Base-by-base conservation (phyloP, 208 protist species). In the Strigomonas galati region DNA sequence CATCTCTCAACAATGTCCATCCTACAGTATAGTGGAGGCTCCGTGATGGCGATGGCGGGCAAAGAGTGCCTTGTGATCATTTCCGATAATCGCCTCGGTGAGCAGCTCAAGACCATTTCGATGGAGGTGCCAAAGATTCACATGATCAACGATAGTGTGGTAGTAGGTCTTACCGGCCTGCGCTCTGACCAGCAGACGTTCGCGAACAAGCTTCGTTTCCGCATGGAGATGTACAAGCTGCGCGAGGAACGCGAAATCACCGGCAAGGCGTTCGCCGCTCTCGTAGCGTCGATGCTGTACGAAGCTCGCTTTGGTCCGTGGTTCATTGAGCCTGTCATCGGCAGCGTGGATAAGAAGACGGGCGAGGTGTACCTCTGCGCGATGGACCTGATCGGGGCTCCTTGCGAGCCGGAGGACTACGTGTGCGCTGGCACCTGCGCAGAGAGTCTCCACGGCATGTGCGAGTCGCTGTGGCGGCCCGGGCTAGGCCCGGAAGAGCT, bases 61-160 rank as follows among this genome's bases (percentile, higher is more conserved):
- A 99, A 99, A 74, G 90, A 98, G 76, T 99, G 98, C 82, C 97
- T 99, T 56, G 98, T 98, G 7, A 99, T 99, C 65, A 96, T 98
- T 19, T 90, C 92, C 5, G 98, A 99, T 83, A 91, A 89, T 58
- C 90, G 98, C 44, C 95, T 99, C 56, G 98, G 98, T 67, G 86
- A 98, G 67, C 86, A 98, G 72, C 80, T 94, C 31, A 96, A 98
- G 78, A 99, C 97, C 0, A 94, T 99, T 26, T 91, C 90, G 3
- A 98, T 84, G 69, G 86, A 99, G 71, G 93, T 98, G 32, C 86
- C 93, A 23, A 99, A 99, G 71, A 81, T 99, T 17, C 96, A 97
- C 61, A 74, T 93, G 31, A 87, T 99, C 31, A 98, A 94, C 74
- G 82, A 98, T 65, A 92, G 85, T 40, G 89, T 93, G 23, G 94